phyloP scores from a whole-genome alignment of 768 basidiomycete genomes.

The Russula abietina region DNA sequence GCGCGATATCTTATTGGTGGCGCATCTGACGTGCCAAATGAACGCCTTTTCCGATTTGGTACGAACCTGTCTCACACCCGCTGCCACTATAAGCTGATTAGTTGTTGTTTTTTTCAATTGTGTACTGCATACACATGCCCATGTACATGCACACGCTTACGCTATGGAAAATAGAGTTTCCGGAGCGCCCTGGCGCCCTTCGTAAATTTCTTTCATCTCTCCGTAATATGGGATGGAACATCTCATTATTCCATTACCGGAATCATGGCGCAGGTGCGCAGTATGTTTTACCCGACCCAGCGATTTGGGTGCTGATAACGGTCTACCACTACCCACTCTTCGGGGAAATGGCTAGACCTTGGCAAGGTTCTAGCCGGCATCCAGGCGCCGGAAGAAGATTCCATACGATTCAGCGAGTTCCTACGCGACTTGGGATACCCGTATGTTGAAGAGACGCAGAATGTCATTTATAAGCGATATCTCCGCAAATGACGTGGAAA shows the following conservation, averaged over 20 bases:
- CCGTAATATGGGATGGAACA: slow-evolving; percentile 77
- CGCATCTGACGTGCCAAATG: slow-evolving; percentile 64
- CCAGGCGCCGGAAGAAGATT: slow-evolving; percentile 73
- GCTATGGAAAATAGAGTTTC: slow-evolving; percentile 62
- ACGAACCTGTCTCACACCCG: slow-evolving; percentile 26
- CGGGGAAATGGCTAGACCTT: slow-evolving; percentile 51
- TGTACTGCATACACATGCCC: not conserved
- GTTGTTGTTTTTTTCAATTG: not conserved
- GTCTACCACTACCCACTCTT: not conserved
- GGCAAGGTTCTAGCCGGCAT: slow-evolving; percentile 92
- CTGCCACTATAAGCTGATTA: not conserved
- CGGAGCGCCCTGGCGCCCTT: slow-evolving; percentile 88
- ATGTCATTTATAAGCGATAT: slow-evolving; percentile 75
- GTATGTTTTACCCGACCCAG: not conserved
- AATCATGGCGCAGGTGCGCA: slow-evolving; percentile 91
- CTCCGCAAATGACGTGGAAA: slow-evolving; percentile 37
- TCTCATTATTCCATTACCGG: slow-evolving; percentile 94
- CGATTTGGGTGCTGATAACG: not conserved
- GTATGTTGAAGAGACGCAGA: slow-evolving; percentile 91
- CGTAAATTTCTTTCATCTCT: slow-evolving; percentile 84
- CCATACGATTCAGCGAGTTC: slow-evolving; percentile 64
- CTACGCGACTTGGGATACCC: slow-evolving; percentile 75
- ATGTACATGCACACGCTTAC: not conserved
- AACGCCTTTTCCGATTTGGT: slow-evolving; percentile 93
- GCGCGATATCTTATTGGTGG: slow-evolving; percentile 94